These are phyloP conservation scores for Blastomyces gilchristii DNA, from an alignment of 2,329 filamentous ascomycete genomes.

Conservation along the genomic window DNA sequence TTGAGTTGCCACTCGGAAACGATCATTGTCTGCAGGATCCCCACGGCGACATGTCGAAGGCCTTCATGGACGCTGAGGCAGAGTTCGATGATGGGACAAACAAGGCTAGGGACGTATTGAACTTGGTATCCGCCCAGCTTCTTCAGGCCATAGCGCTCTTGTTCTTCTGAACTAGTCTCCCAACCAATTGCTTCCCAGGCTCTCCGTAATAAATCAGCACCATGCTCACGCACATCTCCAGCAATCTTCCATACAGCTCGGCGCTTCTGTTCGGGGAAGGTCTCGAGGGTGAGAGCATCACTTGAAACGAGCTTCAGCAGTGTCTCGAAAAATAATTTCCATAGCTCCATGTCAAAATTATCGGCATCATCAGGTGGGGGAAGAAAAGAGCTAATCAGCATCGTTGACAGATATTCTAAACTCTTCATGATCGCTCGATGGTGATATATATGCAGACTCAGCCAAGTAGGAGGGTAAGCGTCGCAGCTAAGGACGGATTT, in stretches of 20 bases:
- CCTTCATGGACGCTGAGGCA: slow-evolving; percentile 94
- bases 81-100: slow-evolving; percentile 83
- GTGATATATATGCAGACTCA: slow-evolving; percentile 87
- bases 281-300: slow-evolving; percentile 79
- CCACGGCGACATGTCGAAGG: slow-evolving; percentile 76
- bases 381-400: slow-evolving; percentile 73
- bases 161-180: slow-evolving; percentile 77
- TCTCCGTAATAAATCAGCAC: slow-evolving; percentile 70
- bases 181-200: slow-evolving; percentile 96
- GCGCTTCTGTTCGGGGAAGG: slow-evolving; percentile 92
- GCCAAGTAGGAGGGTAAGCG: slow-evolving; percentile 79
- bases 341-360: slow-evolving; percentile 81
- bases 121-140: slow-evolving; percentile 96
- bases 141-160: slow-evolving; percentile 61
- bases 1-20: slow-evolving; percentile 96
- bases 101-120: slow-evolving; percentile 87
- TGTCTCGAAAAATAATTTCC: slow-evolving; percentile 87
- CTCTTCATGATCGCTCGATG: slow-evolving; percentile 82
- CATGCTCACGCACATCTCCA: slow-evolving; percentile 85
- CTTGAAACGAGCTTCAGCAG: slow-evolving; percentile 83
- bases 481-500: slow-evolving; percentile 83
- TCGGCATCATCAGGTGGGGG: slow-evolving; percentile 87
- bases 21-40: slow-evolving; percentile 95
- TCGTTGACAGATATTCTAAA: slow-evolving; percentile 67
- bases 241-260: slow-evolving; percentile 98